Evolutionary conservation across 148 eudicot genomes (phyloP).

Genomic region (Tetragonia tetragonoides): DNA sequence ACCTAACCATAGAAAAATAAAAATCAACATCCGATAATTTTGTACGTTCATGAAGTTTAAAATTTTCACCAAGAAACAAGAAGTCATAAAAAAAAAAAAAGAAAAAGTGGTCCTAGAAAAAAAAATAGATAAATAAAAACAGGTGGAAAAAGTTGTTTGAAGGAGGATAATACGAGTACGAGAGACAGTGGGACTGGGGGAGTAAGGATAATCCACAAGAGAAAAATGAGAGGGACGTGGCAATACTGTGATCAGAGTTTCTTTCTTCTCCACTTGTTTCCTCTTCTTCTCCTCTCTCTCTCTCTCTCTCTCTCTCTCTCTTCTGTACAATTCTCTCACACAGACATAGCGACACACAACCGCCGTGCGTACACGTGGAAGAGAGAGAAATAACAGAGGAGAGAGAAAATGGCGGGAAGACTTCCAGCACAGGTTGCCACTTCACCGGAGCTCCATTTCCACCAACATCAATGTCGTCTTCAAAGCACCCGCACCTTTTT

Average conservation of each 20-base stretch:
- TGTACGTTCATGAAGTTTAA: too few species aligned
- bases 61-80: too few species aligned
- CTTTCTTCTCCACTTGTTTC: not conserved
- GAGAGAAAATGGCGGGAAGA: conserved; percentile 49
- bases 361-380: not conserved
- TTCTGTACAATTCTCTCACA: not conserved
- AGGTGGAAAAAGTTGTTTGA: too few species aligned
- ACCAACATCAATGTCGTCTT: conserved; percentile 11
- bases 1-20: too few species aligned
- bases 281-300: not conserved
- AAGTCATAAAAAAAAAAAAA: too few species aligned
- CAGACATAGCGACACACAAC: too few species aligned
- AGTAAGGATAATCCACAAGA: conserved; percentile 28
- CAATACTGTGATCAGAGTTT: conserved; percentile 36
- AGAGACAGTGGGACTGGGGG: too few species aligned
- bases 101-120: too few species aligned
- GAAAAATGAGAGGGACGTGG: conserved; percentile 50
- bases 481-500: conserved; percentile 23
- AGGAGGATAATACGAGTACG: too few species aligned
- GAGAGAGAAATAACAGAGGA: conserved; percentile 1
- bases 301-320: not conserved
- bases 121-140: too few species aligned
- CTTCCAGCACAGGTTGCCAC: conserved; percentile 49
- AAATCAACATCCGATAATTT: too few species aligned
- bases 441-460: conserved; percentile 36